Evolutionary conservation across 2,329 filamentous ascomycete genomes (phyloP), one percentile per base, ranked within the genome.

Genomic region (Pseudogymnoascus sp.): DNA sequence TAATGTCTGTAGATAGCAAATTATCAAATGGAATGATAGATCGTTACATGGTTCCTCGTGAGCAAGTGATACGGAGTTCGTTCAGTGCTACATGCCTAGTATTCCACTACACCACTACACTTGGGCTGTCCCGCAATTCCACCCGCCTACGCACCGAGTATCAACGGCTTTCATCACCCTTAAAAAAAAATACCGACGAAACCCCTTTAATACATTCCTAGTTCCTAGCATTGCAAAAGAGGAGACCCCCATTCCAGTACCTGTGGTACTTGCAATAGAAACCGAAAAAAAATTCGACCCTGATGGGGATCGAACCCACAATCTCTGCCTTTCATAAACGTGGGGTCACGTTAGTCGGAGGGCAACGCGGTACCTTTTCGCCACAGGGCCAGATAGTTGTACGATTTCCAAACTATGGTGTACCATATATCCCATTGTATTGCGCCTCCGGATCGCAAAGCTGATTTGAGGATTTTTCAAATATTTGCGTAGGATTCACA

Each of bases 291-390:
- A 33, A 56, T 56, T 56, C 59, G 59, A 61, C 59, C 59, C 59
- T 38, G 59, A 61, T 42, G 59, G 59, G 59, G 38, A 38, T 61
- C 59, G 59, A 61, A 61, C 59, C 59, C 59, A 42, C 59, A 61
- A 61, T 61, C 59, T 61, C 38, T 61, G 59, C 59, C 59, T 38
- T 56, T 56, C 50, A 56, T 56, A 56, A 33, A 56, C 50, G 50
- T 56, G 50, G 19, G 50, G 50, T 56, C 50, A 56, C 50, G 50
- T 33, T 56, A 56, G 50, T 42, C 59, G 59, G 59, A 61, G 38
- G 38, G 59, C 59, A 61, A 61, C 59, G 59, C 59, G 35, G 33
- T 61, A 61, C 59, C 59, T 38, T 61, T 61, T 38, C 35, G 59
- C 59, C 59, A 61, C 59, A 38, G 38, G 59, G 59, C 59, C 59